Conservation (phyloP, 2,329 filamentous ascomycete species). For the Rhinocladiella mackenziei region DNA sequence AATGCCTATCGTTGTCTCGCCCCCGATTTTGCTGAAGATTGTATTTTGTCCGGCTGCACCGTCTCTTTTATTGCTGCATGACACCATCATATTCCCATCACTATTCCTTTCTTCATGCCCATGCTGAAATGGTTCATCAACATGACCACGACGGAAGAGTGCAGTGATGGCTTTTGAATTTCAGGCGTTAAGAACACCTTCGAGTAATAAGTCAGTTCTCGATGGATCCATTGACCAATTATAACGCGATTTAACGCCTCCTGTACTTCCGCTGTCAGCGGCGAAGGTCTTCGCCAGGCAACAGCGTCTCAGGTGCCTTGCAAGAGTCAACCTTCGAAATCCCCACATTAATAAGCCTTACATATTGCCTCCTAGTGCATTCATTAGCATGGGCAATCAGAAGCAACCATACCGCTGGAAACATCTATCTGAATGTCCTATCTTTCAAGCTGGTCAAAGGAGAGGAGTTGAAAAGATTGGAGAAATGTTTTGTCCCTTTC, state of each 20-base stretch:
- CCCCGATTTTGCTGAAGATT: slow-evolving; percentile 28
- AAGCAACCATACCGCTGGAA: slow-evolving; percentile 21
- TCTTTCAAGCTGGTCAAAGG: slow-evolving; percentile 28
- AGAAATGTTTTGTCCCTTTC: slow-evolving; percentile 31
- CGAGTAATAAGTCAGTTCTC: slow-evolving; percentile 28
- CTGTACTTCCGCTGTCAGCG: slow-evolving; percentile 50
- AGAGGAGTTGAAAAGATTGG: slow-evolving; percentile 26
- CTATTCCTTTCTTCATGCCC: slow-evolving; percentile 25
- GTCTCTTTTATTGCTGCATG: slow-evolving; percentile 25
- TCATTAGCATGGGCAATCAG: slow-evolving; percentile 28
- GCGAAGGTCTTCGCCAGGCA: slow-evolving; percentile 50
- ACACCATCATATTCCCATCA: slow-evolving; percentile 27
- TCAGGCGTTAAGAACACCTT: slow-evolving; percentile 18
- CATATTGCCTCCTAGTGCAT: slow-evolving; percentile 23
- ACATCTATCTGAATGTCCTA: slow-evolving; percentile 43
- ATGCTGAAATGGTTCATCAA: slow-evolving; percentile 24
- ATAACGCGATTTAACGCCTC: slow-evolving; percentile 20
- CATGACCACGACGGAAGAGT: slow-evolving; percentile 22
- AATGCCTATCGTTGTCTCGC: slow-evolving; percentile 27
- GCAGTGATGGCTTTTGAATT: slow-evolving; percentile 24
- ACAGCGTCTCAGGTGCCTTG: slow-evolving; percentile 37
- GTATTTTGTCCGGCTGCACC: slow-evolving; percentile 21
- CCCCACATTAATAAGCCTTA: slow-evolving; percentile 20
- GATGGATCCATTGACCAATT: slow-evolving; percentile 19
- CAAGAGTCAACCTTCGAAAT: slow-evolving; percentile 19